Evolutionary conservation across 2,329 filamentous ascomycete genomes (phyloP).

Genomic region (Magnaporthiopsis rhizophila): DNA sequence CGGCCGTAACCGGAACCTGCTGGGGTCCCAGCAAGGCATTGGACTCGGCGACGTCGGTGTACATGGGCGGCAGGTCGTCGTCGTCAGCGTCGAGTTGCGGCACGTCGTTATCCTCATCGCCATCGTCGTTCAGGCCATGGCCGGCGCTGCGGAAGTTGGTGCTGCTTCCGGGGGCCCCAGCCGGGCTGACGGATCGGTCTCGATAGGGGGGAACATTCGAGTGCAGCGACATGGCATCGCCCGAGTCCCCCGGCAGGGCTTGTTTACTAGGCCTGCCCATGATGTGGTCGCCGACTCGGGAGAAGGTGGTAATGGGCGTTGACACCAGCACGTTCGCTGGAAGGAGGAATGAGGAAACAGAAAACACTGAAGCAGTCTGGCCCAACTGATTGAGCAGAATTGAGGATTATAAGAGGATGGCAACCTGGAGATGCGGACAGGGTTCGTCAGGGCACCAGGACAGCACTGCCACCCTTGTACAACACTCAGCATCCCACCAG

Average conservation of each 20-base stretch:
- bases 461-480: background rate
- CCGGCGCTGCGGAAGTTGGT: background rate
- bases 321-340: background rate
- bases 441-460: background rate
- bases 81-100: constrained; percentile 21
- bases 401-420: background rate
- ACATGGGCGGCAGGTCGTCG: constrained; percentile 38
- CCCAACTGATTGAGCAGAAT: background rate
- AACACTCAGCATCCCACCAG: too few species aligned
- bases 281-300: background rate
- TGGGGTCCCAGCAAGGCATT: background rate
- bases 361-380: background rate
- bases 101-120: constrained; percentile 29
- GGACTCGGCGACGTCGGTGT: constrained; percentile 27
- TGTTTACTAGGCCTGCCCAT: constrained; percentile 19
- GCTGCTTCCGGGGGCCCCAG: background rate
- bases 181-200: background rate
- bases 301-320: background rate
- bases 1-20: constrained; percentile 17
- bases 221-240: constrained; percentile 22
- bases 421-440: background rate
- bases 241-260: background rate
- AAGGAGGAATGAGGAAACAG: background rate
- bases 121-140: constrained; percentile 15
- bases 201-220: constrained; percentile 12